These are phyloP conservation scores for Aurantiochytrium sp. DNA, from an alignment of 108 stramenopile species.

Conservation along the genomic window DNA sequence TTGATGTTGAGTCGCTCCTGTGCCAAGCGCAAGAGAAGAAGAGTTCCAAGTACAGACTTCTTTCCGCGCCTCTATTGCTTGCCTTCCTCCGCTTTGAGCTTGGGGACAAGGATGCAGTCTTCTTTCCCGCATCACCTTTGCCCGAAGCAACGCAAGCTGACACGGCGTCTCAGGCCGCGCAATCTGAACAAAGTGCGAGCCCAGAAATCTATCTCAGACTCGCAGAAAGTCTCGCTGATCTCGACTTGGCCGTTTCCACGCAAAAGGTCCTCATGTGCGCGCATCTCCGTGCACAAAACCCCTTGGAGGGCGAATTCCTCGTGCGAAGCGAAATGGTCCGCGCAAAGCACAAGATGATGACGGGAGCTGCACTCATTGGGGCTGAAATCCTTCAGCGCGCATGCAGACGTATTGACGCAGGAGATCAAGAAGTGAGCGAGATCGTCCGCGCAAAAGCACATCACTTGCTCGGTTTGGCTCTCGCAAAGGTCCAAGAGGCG, in stretches of 20 bases:
- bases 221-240: not conserved
- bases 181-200: not conserved
- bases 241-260: not conserved
- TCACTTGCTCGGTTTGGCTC: not conserved
- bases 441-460: not conserved
- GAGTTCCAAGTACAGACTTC: not conserved
- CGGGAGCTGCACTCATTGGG: not conserved
- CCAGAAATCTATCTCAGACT: not conserved
- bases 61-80: not conserved
- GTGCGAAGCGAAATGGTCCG: slow-evolving; percentile 5
- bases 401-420: not conserved
- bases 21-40: too few species aligned
- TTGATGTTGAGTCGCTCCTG: too few species aligned
- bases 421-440: not conserved
- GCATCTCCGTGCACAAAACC: not conserved
- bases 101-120: not conserved
- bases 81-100: not conserved
- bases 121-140: not conserved
- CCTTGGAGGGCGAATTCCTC: not conserved
- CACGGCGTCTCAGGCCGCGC: too few species aligned
- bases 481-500: not conserved
- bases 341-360: not conserved
- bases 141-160: too few species aligned
- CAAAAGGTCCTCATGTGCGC: not conserved
- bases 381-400: not conserved